These are phyloP conservation scores for Lactarius sanguifluus DNA, from an alignment of 768 basidiomycete species.

Conservation along the genomic window DNA sequence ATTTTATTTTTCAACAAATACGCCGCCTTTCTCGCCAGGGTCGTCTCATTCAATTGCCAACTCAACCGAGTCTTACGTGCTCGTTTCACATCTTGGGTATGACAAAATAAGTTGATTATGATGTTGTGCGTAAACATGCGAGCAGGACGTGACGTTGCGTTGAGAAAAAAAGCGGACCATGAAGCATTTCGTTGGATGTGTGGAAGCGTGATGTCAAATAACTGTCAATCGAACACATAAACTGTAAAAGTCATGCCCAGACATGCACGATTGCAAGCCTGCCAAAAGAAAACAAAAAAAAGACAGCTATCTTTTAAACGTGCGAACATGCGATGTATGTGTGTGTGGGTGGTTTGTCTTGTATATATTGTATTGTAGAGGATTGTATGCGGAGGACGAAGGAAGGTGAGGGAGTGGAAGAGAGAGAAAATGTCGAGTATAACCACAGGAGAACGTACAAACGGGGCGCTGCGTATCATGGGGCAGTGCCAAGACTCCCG, in stretches of 20 bases:
- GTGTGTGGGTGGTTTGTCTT: slow-evolving; percentile 3
- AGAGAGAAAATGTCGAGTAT: neutral
- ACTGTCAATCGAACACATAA: slow-evolving; percentile 5
- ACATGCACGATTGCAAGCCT: slow-evolving; percentile 2
- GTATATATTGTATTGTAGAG: slow-evolving; percentile 9
- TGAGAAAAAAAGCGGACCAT: neutral
- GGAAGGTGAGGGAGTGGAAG: neutral
- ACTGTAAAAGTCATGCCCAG: neutral
- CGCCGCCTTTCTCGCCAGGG: neutral
- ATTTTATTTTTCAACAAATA: neutral
- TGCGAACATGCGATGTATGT: slow-evolving; percentile 1
- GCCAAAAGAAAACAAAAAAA: neutral
- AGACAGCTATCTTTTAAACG: slow-evolving; percentile 13
- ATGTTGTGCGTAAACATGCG: neutral
- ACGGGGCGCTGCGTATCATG: neutral
- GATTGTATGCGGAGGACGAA: neutral
- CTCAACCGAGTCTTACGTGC: neutral
- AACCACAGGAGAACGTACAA: slow-evolving; percentile 1
- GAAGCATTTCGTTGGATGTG: neutral
- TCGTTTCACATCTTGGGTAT: neutral
- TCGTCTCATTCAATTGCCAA: neutral
- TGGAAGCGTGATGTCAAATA: neutral
- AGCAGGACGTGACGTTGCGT: neutral
- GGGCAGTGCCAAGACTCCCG: slow-evolving; percentile 9
- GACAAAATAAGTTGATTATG: neutral